These are phyloP conservation scores for Aureobasidium mangrovei DNA, from an alignment of 2,329 filamentous ascomycete genomes.

Conservation along the genomic window DNA sequence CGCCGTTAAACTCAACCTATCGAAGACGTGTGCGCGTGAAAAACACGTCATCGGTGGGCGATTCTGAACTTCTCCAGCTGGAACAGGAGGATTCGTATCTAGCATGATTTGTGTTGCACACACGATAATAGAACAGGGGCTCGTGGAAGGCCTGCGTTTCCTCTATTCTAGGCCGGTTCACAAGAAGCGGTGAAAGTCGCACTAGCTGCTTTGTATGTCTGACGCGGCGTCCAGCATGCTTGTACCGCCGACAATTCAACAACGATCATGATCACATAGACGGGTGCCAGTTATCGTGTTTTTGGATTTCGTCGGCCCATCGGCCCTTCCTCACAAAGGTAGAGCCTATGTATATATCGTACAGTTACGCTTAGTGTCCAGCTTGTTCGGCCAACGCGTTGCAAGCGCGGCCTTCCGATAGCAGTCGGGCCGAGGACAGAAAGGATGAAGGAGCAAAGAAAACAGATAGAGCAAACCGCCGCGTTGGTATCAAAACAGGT, in stretches of 20 bases:
- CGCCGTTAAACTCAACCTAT: neutral
- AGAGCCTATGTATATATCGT: conserved; percentile 8
- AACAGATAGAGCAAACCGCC: conserved; percentile 2
- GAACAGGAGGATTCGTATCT: too few relatives aligned
- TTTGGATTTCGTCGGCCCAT: conserved; percentile 7
- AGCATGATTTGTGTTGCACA: conserved; percentile 2
- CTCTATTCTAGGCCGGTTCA: neutral
- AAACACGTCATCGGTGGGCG: conserved; percentile 1
- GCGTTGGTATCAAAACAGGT: conserved; percentile 14
- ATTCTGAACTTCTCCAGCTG: neutral
- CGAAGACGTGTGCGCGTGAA: neutral
- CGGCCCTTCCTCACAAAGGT: conserved; percentile 4
- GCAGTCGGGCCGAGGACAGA: conserved; percentile 1
- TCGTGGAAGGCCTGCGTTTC: neutral
- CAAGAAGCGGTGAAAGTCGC: conserved; percentile 12
- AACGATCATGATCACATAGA: neutral
- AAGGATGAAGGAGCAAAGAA: neutral
- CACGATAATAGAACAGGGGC: neutral
- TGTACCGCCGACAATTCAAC: neutral
- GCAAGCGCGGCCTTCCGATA: neutral
- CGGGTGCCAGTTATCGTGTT: neutral
- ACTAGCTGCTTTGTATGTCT: neutral
- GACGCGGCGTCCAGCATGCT: neutral
- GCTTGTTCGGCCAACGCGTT: neutral
- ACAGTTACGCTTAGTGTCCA: neutral